A percentile compares a stretch with the other conserved stretches of the same genome.
phyloP scores from a whole-genome alignment of 1,284 basidiomycete species.

The Sparassis latifolia region DNA sequence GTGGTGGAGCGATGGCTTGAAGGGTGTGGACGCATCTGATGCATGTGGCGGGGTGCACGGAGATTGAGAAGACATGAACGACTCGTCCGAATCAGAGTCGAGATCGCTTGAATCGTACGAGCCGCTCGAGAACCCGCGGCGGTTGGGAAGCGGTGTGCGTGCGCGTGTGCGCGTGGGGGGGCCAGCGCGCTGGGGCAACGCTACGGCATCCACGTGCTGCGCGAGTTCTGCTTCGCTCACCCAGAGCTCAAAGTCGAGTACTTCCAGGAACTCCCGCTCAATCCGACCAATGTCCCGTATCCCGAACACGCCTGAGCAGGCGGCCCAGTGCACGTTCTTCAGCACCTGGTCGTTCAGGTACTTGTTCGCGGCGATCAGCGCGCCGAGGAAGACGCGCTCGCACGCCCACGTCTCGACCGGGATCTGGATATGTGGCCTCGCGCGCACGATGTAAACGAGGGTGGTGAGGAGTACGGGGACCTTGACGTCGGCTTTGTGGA shows the following conservation, averaged over 20 bases:
- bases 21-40: no score
- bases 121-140: conserved; percentile 18
- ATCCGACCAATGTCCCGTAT: conserved; percentile 72
- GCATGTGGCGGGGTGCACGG: no score
- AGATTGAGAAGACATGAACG: no score
- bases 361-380: conserved; percentile 69
- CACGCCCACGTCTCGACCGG: conserved; percentile 72
- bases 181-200: conserved; percentile 14
- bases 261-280: conserved; percentile 72
- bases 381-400: conserved; percentile 69
- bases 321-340: conserved; percentile 73
- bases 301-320: conserved; percentile 73
- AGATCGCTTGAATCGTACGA: conserved; percentile 9
- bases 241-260: conserved; percentile 63
- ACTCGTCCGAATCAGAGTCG: conserved; percentile 7
- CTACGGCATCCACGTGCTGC: conserved; percentile 44
- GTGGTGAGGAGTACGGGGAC: conserved; percentile 56
- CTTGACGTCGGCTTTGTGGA: conserved; percentile 61
- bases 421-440: conserved; percentile 67
- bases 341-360: conserved; percentile 70
- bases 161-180: conserved; percentile 17
- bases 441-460: conserved; percentile 65
- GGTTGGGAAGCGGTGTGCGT: conserved; percentile 6
- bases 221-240: conserved; percentile 59
- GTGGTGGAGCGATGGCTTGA: no score